Percentiles rank a stretch among this genome's conserved stretches.
Conservation (phyloP, 2,329 filamentous ascomycete species). For the Talaromyces verruculosus region DNA sequence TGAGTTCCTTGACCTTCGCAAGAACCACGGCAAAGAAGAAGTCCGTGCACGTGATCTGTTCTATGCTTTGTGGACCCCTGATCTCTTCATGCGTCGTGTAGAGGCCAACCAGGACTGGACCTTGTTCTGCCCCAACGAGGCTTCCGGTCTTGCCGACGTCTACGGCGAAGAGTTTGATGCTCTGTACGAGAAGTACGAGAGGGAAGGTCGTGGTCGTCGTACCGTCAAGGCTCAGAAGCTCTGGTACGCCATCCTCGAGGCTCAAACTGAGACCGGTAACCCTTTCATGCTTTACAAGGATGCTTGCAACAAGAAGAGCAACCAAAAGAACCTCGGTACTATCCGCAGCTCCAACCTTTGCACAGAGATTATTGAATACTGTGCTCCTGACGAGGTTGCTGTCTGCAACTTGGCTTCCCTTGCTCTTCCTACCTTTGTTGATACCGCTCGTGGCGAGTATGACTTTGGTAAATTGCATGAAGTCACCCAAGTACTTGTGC, state of each 20-base stretch:
- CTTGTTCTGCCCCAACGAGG: conserved; percentile 96
- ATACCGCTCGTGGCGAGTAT: conserved; percentile 79
- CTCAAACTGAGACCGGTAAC: conserved; percentile 97
- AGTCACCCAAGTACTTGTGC: conserved; percentile 85
- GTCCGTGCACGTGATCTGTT: conserved; percentile 95
- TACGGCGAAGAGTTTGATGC: conserved; percentile 97
- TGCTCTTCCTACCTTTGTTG: conserved; percentile 85
- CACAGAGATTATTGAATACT: conserved; percentile 98
- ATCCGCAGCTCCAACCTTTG: conserved; percentile 98
- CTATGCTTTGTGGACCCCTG: conserved; percentile 96
- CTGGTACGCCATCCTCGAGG: conserved; percentile 97
- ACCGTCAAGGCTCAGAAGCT: conserved; percentile 98
- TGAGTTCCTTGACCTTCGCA: conserved; percentile 93
- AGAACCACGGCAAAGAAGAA: conserved; percentile 99
- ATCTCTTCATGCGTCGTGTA: conserved; percentile 99
- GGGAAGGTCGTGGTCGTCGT: conserved; percentile 80
- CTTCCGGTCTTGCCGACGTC: conserved; percentile 89
- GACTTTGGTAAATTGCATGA: conserved; percentile 98
- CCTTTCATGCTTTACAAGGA: conserved; percentile 99
- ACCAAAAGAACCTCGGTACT: conserved; percentile 99
- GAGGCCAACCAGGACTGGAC: conserved; percentile 97
- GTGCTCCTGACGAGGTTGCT: conserved; percentile 93
- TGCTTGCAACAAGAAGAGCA: conserved; percentile 96
- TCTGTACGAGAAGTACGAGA: conserved; percentile 87
- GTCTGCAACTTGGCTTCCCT: conserved; percentile 97